Percentiles rank a stretch among this genome's conserved stretches.
These are phyloP conservation scores for Spergularia bocconei DNA, from an alignment of 148 eudicot genomes.

Conservation along the genomic window DNA sequence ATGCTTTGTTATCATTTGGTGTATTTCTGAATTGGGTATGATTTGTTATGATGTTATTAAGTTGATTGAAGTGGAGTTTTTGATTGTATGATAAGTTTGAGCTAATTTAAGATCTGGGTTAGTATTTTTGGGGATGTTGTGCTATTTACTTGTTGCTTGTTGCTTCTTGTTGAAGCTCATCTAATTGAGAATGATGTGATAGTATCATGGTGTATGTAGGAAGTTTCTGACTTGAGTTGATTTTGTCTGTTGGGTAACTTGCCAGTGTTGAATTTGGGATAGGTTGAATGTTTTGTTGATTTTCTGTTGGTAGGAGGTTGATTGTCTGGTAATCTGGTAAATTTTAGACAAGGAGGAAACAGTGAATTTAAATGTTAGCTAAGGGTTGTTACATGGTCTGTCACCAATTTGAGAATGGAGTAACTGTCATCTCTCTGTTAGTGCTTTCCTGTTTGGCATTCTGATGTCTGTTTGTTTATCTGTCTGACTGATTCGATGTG, in stretches of 20 bases:
- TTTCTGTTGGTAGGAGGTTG: no score
- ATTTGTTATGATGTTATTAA: neutral
- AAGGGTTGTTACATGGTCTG: neutral
- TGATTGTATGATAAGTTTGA: constrained; percentile 5
- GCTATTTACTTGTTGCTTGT: neutral
- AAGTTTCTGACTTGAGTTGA: neutral
- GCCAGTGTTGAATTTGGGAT: no score
- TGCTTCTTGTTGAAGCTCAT: neutral
- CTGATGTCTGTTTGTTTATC: neutral
- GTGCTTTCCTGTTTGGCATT: neutral
- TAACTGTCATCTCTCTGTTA: neutral
- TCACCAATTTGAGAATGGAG: neutral
- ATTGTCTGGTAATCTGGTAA: neutral
- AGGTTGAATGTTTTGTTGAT: no score
- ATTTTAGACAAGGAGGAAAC: neutral
- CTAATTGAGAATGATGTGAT: neutral
- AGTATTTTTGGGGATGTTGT: neutral
- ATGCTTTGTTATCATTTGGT: neutral
- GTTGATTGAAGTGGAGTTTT: constrained; percentile 19
- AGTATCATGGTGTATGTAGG: neutral
- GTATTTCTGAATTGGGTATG: no score
- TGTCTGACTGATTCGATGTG: neutral
- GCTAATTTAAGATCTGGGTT: constrained; percentile 27
- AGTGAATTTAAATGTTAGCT: neutral
- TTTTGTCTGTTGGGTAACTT: no score